phyloP scores from a whole-genome alignment of 1,284 basidiomycete genomes.

The Ustilago tritici region DNA sequence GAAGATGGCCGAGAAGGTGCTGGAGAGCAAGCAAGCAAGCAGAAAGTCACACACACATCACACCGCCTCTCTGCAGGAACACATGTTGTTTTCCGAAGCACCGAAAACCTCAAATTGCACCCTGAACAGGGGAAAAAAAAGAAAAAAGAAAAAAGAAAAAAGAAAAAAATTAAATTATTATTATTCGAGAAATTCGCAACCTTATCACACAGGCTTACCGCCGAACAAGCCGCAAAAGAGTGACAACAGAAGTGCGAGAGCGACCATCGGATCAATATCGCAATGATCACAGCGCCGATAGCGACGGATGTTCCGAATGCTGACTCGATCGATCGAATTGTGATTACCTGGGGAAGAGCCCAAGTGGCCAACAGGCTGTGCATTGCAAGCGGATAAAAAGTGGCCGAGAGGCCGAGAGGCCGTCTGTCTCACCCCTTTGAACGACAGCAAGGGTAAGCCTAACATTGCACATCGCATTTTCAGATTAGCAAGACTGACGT shows the following conservation, averaged over 20 bases:
- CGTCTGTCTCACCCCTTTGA: background rate
- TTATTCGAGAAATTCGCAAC: too few relatives aligned
- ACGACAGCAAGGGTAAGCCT: background rate
- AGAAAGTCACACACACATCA: background rate
- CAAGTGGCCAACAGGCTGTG: background rate
- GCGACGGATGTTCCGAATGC: background rate
- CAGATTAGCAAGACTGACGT: slow-evolving; percentile 20
- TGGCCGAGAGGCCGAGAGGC: background rate
- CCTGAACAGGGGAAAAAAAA: too few relatives aligned
- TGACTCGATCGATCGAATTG: background rate
- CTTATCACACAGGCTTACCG: background rate
- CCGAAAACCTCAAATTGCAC: too few relatives aligned
- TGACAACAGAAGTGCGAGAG: slow-evolving; percentile 6
- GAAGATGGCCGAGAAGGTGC: background rate
- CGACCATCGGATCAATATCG: too few relatives aligned
- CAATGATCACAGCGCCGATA: too few relatives aligned
- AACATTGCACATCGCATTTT: background rate
- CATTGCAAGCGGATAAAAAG: background rate
- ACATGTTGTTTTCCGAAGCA: too few relatives aligned
- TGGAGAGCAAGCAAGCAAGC: too few relatives aligned
- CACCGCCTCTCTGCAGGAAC: too few relatives aligned
- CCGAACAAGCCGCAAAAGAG: background rate
- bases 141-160: too few relatives aligned
- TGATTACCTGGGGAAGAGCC: background rate
- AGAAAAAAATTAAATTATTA: too few relatives aligned